Conservation (phyloP, 2,329 filamentous ascomycete species). For the Scleromitrula shiraiana region DNA sequence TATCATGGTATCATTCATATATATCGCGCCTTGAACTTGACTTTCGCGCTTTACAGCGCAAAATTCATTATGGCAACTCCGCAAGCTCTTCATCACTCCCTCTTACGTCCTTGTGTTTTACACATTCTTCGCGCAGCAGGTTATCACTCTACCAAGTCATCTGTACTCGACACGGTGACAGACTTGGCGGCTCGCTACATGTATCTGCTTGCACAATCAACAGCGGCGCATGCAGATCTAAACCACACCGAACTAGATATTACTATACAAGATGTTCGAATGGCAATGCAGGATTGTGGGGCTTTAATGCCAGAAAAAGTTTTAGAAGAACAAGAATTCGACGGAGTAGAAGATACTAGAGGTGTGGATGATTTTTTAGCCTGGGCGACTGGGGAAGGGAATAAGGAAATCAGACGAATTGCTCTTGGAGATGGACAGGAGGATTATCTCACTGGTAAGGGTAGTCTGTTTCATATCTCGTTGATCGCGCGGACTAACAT, state of each 20-base stretch:
- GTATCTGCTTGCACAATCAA: constrained; percentile 61
- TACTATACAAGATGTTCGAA: constrained; percentile 68
- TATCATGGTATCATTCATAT: constrained; percentile 22
- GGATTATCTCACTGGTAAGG: constrained; percentile 59
- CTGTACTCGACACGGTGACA: constrained; percentile 79
- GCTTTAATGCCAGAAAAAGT: constrained; percentile 61
- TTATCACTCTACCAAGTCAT: constrained; percentile 74
- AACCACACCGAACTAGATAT: constrained; percentile 57
- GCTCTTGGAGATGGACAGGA: constrained; percentile 58
- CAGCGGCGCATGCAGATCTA: constrained; percentile 57
- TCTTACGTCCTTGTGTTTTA: constrained; percentile 78
- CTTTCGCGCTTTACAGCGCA: constrained; percentile 6
- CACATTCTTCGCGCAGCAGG: constrained; percentile 88
- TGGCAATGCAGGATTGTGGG: constrained; percentile 77
- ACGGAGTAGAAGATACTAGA: constrained; percentile 65
- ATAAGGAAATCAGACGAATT: constrained; percentile 73
- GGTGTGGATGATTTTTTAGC: constrained; percentile 70
- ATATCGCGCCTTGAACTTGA: constrained; percentile 16
- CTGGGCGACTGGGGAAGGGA: constrained; percentile 69
- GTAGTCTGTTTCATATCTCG: neutral
- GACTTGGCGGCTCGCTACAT: constrained; percentile 82
- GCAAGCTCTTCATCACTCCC: constrained; percentile 57
- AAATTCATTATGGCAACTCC: constrained; percentile 33
- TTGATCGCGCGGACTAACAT: constrained; percentile 13
- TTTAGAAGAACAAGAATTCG: constrained; percentile 55